These are phyloP conservation scores for Cryptococcus hybrid DNA, from an alignment of 1,284 basidiomycete species.

Conservation along the genomic window DNA sequence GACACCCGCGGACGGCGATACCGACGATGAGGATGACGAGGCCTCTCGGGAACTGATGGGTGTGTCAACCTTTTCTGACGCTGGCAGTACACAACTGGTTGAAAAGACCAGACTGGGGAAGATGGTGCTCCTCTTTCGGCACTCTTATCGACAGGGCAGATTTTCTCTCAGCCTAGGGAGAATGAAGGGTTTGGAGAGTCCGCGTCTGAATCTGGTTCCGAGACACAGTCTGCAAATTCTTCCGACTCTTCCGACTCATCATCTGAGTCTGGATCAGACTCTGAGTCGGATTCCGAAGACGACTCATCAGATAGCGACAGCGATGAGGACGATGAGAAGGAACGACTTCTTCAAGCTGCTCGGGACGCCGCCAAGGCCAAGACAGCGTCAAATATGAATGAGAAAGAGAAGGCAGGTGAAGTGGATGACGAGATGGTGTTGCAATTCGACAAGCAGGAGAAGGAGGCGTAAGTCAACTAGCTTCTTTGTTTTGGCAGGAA, in stretches of 20 bases:
- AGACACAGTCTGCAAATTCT: constrained; percentile 2
- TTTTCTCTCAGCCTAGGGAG: constrained; percentile 6
- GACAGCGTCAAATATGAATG: constrained; percentile 17
- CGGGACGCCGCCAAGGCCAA: constrained; percentile 54
- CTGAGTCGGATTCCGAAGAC: constrained; percentile 40
- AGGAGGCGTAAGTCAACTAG: constrained; percentile 40
- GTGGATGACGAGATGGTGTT: constrained; percentile 32
- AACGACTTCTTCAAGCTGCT: constrained; percentile 56
- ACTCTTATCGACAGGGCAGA: constrained; percentile 8
- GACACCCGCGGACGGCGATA: neutral
- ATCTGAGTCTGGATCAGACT: constrained; percentile 37
- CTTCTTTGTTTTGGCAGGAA: neutral
- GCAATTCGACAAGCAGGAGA: constrained; percentile 39
- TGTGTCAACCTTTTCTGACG: neutral
- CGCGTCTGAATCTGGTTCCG: constrained; percentile 1
- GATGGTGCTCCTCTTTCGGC: constrained; percentile 1
- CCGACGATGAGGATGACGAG: constrained; percentile 3
- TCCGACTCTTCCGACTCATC: neutral
- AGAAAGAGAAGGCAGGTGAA: constrained; percentile 7
- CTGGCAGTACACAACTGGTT: neutral
- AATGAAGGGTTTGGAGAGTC: neutral
- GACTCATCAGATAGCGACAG: constrained; percentile 5
- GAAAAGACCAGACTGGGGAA: constrained; percentile 1
- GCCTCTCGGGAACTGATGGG: neutral
- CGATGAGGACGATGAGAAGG: constrained; percentile 19